Evolutionary conservation across 1,284 basidiomycete genomes (phyloP), one percentile per base, ranked within the genome.

Genomic region (Moesziomyces sp.): DNA sequence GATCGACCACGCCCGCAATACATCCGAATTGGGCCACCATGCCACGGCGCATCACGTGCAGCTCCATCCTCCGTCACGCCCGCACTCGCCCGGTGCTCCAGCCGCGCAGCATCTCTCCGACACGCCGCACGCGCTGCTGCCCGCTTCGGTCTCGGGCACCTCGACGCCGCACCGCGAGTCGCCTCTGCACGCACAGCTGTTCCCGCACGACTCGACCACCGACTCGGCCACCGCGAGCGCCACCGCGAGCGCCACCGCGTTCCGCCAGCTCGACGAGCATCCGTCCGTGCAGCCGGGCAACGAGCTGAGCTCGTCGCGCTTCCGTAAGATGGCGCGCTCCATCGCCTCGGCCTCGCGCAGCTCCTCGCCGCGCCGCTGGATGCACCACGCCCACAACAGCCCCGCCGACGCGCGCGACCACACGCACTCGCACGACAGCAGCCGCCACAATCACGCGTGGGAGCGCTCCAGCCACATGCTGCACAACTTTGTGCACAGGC

Each of bases 231-330:
- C 33, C 8, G 21, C 45, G 30, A 38, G 21, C 24, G 35, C 35
- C 9, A 26, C 33, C 8, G 21, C 45, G 30, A 38, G 21, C 24
- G 48, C 60, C 7, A 51, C 64, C 6, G 53, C 26, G 18, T 73
- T 66, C 40, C 70, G 64, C n/a, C 70, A 73, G 40, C 60, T 73
- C 38, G 70, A 73, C 47, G 70, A 73, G 23, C 70, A 73, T 53
- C 64, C 70, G 3, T 67, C 70, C 5, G 60, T 73, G 0, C 56
- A 67, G 28, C 57, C 70, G 5, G 70, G 70, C 13, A 40, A 67
- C 35, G 70, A 73, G 46, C 35, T 64, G 16, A 47, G 52, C 28
- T 73, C 70, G 14, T 60, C 57, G 1, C 64, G 70, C 24, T 73
- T 73, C 56, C 56, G 70, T 16, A 73, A 60, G 51, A 73, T 73